Evolutionary conservation across 2,329 filamentous ascomycete genomes (phyloP).

Genomic region (Botryotinia globosa): DNA sequence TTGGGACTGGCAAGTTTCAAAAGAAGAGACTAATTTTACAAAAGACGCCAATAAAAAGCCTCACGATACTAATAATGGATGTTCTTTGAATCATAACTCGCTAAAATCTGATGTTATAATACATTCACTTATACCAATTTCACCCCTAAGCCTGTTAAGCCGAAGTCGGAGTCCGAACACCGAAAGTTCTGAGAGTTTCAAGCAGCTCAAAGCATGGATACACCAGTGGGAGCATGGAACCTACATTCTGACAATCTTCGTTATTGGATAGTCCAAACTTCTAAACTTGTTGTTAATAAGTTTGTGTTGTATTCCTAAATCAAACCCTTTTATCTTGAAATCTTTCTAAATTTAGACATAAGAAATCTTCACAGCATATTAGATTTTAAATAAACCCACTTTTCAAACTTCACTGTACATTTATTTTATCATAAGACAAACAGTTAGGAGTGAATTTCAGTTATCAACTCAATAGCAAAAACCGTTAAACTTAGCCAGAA

Average conservation of each 20-base stretch:
- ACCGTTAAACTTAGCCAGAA: background rate
- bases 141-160: background rate
- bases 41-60: background rate
- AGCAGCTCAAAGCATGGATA: background rate
- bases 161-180: background rate
- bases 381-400: background rate
- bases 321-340: background rate
- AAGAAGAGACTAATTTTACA: background rate
- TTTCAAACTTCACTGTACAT: background rate
- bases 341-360: accelerated
- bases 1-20: background rate
- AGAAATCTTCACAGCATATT: background rate
- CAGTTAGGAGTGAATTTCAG: background rate
- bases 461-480: background rate
- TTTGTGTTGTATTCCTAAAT: background rate
- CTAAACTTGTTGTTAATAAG: background rate
- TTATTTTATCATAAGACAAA: background rate
- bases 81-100: background rate
- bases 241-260: background rate
- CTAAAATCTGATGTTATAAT: background rate
- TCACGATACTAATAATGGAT: background rate
- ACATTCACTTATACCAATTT: background rate
- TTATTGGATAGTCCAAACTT: background rate
- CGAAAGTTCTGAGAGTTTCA: background rate
- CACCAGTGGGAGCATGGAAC: background rate